These are phyloP conservation scores for Marvania coccoides DNA, from an alignment of 139 green algal species.

Conservation along the genomic window DNA sequence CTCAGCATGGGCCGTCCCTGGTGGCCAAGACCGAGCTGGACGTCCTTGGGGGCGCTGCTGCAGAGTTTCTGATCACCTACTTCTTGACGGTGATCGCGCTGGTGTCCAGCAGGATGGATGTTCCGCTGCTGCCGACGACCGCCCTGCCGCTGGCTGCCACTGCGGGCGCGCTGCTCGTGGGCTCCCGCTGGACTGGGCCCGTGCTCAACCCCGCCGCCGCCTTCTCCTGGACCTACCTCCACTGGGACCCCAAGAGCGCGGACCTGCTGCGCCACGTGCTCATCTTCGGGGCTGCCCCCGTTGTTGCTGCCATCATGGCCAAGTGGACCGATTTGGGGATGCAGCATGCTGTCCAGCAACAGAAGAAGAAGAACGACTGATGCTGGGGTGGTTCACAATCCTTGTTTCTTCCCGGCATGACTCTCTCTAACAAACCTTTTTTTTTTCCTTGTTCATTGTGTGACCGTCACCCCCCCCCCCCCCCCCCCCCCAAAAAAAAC, in stretches of 20 bases:
- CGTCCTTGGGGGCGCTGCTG: background rate
- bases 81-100: background rate
- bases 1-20: background rate
- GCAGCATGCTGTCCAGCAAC: no score
- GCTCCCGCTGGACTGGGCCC: background rate
- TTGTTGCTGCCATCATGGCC: background rate
- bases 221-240: background rate
- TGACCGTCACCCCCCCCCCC: no score
- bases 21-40: background rate
- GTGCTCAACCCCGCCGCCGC: background rate
- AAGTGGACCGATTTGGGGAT: background rate
- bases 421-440: no score
- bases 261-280: background rate
- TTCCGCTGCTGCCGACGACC: background rate
- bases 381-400: no score
- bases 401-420: no score
- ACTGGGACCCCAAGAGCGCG: background rate
- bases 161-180: background rate
- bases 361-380: no score
- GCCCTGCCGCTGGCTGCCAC: background rate
- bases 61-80: background rate
- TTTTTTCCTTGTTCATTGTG: no score
- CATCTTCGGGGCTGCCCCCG: background rate
- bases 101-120: background rate
- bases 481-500: no score